Base-by-base conservation (phyloP, 2,329 filamentous ascomycete genomes). In the Verticillium albo-atrum region DNA sequence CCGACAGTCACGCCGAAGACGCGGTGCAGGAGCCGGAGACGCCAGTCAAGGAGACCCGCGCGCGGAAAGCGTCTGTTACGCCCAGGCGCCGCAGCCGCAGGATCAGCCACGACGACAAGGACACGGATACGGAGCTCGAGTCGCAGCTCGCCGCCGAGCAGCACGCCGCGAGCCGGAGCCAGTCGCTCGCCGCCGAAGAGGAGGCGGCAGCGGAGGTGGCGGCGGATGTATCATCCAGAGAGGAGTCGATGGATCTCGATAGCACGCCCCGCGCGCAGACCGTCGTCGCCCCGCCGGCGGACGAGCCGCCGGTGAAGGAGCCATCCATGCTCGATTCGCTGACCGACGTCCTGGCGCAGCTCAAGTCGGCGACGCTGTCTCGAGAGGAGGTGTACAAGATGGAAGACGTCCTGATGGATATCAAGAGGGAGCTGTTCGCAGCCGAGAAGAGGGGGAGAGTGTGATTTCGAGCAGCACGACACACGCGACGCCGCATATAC, bases 391-490 rank as follows among this genome's bases (percentile, higher is more conserved):
- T 92, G 57, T 82, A 87, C 61, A 81, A 88, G 69, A 81, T 95
- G 64, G 91, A 95, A 68, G 89, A 93, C 69, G 76, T 91, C 66
- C 80, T 95, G 69, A 91, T 93, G 77, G 89, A 94, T 71, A 85
- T 94, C 64, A 88, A 90, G 71, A 81, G 84, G 63, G 86, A 89
- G 71, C 80, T 93, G 56, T 90, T 89, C 70, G 85, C 88, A 59
- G 91, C 90, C 17, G 87, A 87, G 67, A 78, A 78, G 67, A 81
- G 89, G 62, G 81, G 83, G 37, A 72, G 81, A 61, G 63, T 76
- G 54, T 67, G 73, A 64, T 1, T 6, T 7, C 17, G 28, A 14
- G 28, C 28, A 20, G 20, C 23, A n/a, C n/a, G n/a, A n/a, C n/a
- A n/a, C n/a, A n/a, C n/a, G n/a, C n/a, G n/a, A n/a, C n/a, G n/a